Evolutionary conservation across 2,329 filamentous ascomycete species (phyloP).

Genomic region (Cladosporium halotolerans): DNA sequence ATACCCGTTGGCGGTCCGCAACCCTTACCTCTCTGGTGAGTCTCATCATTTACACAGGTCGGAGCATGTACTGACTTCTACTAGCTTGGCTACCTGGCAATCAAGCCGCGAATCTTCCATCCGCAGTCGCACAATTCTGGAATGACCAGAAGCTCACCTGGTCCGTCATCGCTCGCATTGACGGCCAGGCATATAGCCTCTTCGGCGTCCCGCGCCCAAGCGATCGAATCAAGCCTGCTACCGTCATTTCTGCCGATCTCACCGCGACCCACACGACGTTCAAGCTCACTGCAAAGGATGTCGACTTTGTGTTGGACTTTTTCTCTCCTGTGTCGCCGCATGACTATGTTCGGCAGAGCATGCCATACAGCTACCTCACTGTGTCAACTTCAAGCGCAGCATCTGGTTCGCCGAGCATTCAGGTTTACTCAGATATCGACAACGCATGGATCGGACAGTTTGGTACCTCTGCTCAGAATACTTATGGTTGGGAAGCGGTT

Average conservation of each 20-base stretch:
- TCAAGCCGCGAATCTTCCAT: slow-evolving; percentile 32
- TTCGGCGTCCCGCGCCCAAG: slow-evolving; percentile 33
- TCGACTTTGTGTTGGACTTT: slow-evolving; percentile 36
- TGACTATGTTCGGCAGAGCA: slow-evolving; percentile 38
- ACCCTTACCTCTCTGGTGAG: slow-evolving; percentile 36
- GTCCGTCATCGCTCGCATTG: slow-evolving; percentile 38
- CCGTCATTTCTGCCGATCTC: slow-evolving; percentile 33
- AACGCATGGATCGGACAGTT: slow-evolving; percentile 38
- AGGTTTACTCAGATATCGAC: slow-evolving; percentile 41
- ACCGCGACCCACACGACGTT: slow-evolving; percentile 40
- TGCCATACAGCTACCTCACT: slow-evolving; percentile 41
- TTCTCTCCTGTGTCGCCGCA: slow-evolving; percentile 40
- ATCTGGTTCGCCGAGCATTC: slow-evolving; percentile 26
- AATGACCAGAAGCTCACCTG: slow-evolving; percentile 36
- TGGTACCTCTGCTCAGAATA: slow-evolving; percentile 12
- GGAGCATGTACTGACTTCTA: not conserved
- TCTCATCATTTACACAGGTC: not conserved
- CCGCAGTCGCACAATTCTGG: slow-evolving; percentile 39
- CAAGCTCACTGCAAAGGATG: slow-evolving; percentile 32
- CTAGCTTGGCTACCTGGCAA: slow-evolving; percentile 39
- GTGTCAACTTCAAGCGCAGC: slow-evolving; percentile 27
- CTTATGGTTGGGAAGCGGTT: slow-evolving; percentile 11
- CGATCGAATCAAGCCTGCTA: slow-evolving; percentile 27
- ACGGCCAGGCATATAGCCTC: slow-evolving; percentile 37
- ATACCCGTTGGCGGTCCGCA: slow-evolving; percentile 40